These are phyloP conservation scores for Paramecium octaurelia DNA, from an alignment of 73 alveolate species.

Conservation along the genomic window DNA sequence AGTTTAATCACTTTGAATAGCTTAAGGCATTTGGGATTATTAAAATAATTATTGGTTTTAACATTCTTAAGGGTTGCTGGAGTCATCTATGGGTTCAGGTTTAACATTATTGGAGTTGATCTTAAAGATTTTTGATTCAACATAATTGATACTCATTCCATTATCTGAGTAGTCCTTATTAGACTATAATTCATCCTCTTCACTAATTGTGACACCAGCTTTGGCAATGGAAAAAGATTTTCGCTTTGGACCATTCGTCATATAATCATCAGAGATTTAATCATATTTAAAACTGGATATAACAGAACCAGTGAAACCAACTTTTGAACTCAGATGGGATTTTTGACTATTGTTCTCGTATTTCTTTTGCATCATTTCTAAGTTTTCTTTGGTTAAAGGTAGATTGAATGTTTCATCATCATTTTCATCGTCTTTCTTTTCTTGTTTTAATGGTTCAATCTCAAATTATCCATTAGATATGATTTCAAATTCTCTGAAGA, in stretches of 20 bases:
- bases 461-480: neutral
- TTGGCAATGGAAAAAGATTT: neutral
- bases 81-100: neutral
- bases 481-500: slow-evolving; percentile 32
- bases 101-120: neutral
- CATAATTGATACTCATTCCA: neutral
- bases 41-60: neutral
- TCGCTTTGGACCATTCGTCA: slow-evolving; percentile 3
- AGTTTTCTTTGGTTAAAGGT: slow-evolving; percentile 28
- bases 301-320: neutral
- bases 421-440: neutral
- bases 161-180: neutral
- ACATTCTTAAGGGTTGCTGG: neutral
- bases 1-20: neutral
- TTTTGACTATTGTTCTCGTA: slow-evolving; percentile 13
- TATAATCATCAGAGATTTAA: slow-evolving; percentile 17
- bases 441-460: neutral
- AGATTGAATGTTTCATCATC: neutral
- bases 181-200: slow-evolving; percentile 15
- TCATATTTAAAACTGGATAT: slow-evolving; percentile 34
- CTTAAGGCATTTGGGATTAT: neutral
- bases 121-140: neutral
- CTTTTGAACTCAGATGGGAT: neutral
- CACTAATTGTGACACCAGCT: slow-evolving; percentile 4
- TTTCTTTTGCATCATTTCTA: slow-evolving; percentile 42